Evolutionary conservation across 768 basidiomycete genomes (phyloP).

Genomic region (Cubamyces lactineus): DNA sequence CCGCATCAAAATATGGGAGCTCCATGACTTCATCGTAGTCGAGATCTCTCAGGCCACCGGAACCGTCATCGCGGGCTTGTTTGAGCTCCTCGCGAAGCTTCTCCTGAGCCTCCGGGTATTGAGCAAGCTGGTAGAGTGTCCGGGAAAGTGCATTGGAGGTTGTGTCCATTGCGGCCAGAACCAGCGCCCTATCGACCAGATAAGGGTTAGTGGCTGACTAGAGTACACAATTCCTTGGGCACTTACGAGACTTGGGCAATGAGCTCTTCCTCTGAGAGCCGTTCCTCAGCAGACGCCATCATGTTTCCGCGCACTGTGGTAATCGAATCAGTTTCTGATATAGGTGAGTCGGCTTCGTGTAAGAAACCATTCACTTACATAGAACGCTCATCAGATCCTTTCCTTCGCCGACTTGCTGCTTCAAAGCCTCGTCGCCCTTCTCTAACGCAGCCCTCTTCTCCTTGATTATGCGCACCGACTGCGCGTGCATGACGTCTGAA

Average conservation of each 20-base stretch:
- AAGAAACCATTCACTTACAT: conserved; percentile 35
- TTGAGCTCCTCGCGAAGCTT: conserved; percentile 35
- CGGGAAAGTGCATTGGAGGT: conserved; percentile 32
- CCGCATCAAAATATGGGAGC: conserved; percentile 67
- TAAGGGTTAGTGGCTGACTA: not conserved
- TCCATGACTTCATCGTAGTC: conserved; percentile 26
- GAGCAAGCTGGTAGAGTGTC: conserved; percentile 29
- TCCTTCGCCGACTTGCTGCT: conserved; percentile 39
- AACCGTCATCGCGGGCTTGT: conserved; percentile 26
- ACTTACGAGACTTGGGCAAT: conserved; percentile 38
- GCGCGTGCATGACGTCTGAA: conserved; percentile 38
- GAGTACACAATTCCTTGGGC: not conserved
- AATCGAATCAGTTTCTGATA: not conserved
- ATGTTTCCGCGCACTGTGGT: conserved; percentile 43
- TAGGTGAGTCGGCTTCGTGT: not conserved
- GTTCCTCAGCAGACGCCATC: conserved; percentile 26
- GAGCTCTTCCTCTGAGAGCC: conserved; percentile 37
- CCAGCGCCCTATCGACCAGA: conserved; percentile 23
- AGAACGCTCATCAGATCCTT: conserved; percentile 52
- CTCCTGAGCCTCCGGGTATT: conserved; percentile 40
- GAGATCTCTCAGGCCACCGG: conserved; percentile 34
- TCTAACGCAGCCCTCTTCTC: conserved; percentile 41
- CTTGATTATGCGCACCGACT: conserved; percentile 39
- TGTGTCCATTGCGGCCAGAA: conserved; percentile 34
- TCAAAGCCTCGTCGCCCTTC: conserved; percentile 39